Evolutionary conservation across 768 basidiomycete species (phyloP).

Genomic region (Nidula microcarpa): DNA sequence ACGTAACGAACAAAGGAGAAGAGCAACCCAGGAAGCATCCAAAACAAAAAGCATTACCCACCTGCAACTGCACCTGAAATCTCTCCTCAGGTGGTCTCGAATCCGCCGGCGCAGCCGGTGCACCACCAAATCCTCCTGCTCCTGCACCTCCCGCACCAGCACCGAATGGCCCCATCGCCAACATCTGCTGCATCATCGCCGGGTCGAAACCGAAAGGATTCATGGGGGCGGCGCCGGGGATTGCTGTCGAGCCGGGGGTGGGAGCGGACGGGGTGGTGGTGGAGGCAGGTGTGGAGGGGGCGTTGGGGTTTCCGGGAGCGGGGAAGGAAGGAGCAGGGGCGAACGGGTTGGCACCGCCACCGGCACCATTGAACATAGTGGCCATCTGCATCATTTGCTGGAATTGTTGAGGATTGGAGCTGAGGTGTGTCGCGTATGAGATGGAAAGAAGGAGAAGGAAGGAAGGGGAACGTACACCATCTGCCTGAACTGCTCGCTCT

Average conservation of each 20-base stretch:
- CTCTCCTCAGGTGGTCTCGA: slow-evolving; percentile 84
- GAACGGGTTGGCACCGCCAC: slow-evolving; percentile 12
- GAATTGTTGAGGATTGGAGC: slow-evolving; percentile 75
- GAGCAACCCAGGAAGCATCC: not conserved
- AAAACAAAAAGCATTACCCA: slow-evolving; percentile 21
- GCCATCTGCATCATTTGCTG: slow-evolving; percentile 79
- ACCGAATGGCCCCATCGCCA: slow-evolving; percentile 20
- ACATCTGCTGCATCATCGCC: slow-evolving; percentile 41
- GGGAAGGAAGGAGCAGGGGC: slow-evolving; percentile 37
- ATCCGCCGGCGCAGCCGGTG: slow-evolving; percentile 55
- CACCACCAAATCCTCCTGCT: slow-evolving; percentile 18
- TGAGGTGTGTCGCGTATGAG: slow-evolving; percentile 12
- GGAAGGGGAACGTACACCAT: slow-evolving; percentile 54
- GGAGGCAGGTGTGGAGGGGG: slow-evolving; percentile 18
- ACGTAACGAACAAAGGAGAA: not conserved
- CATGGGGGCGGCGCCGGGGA: slow-evolving; percentile 15
- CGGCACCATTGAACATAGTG: slow-evolving; percentile 40
- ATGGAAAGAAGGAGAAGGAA: not conserved
- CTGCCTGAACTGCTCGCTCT: slow-evolving; percentile 69
- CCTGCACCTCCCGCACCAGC: slow-evolving; percentile 22
- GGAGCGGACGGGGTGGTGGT: slow-evolving; percentile 15
- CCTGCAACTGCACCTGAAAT: slow-evolving; percentile 85
- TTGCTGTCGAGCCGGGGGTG: slow-evolving; percentile 13
- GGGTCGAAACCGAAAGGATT: slow-evolving; percentile 25
- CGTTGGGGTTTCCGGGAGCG: slow-evolving; percentile 46